Base-by-base conservation (phyloP, 2,329 filamentous ascomycete species). In the Cladophialophora chaetospira region DNA sequence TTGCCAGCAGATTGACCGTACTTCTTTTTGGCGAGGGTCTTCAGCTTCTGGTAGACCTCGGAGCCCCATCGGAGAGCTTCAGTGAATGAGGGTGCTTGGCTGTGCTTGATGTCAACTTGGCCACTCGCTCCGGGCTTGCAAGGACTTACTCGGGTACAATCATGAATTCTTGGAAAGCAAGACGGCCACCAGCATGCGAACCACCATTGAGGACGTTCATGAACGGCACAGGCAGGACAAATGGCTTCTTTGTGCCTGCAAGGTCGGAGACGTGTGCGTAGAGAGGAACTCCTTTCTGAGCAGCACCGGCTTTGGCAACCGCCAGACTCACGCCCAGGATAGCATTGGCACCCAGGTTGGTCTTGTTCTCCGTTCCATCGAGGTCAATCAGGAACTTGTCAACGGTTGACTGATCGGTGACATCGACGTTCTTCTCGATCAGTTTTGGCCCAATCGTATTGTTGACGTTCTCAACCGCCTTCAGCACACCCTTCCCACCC, bases 1-100 rank as follows among this genome's bases (percentile, higher is more conserved):
- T 99, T 99, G 76, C 93, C 94, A 66, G 94, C 94, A 65, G 94
- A 97, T 80, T 96, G 93, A 74, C 94, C 94, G 77, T 99, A 99
- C 85, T 90, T 94, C 89, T 97, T 94, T 89, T 97, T 97, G 76
- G 94, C 92, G 62, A 97, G 86, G 70, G 83, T 71, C 88, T 99
- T 99, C 71, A 99, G 89, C 79, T 89, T 88, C 79, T 97, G 93
- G 88, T 99, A 99, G 71, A 97, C 91, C 81, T 99, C 94, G 70
- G 93, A 80, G 77, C 94, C 94, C 80, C 96, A 91, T 76, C 93
- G 92, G 80, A 99, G 87, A 73, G 88, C 94, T 84, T 99, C 94
- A 68, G 87, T 86, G 86, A 99, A 99, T 63, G 89, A 87, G 61
- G 91, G 88, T 67, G 94, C 94, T 63, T 86, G 82, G 68, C 88